Evolutionary conservation across 108 stramenopile species (phyloP).

Genomic region (Chaetoceros muelleri): DNA sequence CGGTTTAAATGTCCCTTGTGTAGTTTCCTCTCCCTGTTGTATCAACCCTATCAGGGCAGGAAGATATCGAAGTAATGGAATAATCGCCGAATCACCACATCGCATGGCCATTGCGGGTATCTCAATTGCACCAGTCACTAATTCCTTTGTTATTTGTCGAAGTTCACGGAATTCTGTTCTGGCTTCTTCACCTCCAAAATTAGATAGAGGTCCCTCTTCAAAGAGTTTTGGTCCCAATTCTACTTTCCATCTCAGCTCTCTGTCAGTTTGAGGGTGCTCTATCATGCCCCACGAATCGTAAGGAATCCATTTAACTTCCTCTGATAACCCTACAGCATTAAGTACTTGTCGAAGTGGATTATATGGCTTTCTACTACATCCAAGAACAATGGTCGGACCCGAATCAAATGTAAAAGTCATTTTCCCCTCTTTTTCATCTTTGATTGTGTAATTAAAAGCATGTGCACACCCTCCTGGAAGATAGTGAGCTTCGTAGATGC

Average conservation of each 20-base stretch:
- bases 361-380: constrained; percentile 55
- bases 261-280: constrained; percentile 38
- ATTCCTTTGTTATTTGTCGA: constrained; percentile 34
- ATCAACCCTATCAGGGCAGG: constrained; percentile 46
- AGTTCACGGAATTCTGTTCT: constrained; percentile 54
- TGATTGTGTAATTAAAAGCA: constrained; percentile 56
- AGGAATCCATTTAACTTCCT: constrained; percentile 72
- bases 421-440: constrained; percentile 2
- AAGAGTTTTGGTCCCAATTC: constrained; percentile 62
- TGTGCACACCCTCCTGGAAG: constrained; percentile 86
- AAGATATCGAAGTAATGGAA: constrained; percentile 63
- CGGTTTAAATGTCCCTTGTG: constrained; percentile 63
- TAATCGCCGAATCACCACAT: constrained; percentile 41
- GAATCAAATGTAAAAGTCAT: constrained; percentile 76
- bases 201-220: constrained; percentile 52
- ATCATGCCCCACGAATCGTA: constrained; percentile 93
- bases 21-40: constrained; percentile 40
- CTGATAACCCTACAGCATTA: constrained; percentile 58
- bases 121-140: constrained; percentile 43
- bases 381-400: constrained; percentile 83
- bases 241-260: constrained; percentile 67
- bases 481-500: constrained; percentile 85
- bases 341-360: constrained; percentile 84
- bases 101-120: constrained; percentile 85
- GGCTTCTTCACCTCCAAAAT: constrained; percentile 48